Evolutionary conservation across 1,284 basidiomycete genomes (phyloP).

Genomic region (Boletellus deceptivus): DNA sequence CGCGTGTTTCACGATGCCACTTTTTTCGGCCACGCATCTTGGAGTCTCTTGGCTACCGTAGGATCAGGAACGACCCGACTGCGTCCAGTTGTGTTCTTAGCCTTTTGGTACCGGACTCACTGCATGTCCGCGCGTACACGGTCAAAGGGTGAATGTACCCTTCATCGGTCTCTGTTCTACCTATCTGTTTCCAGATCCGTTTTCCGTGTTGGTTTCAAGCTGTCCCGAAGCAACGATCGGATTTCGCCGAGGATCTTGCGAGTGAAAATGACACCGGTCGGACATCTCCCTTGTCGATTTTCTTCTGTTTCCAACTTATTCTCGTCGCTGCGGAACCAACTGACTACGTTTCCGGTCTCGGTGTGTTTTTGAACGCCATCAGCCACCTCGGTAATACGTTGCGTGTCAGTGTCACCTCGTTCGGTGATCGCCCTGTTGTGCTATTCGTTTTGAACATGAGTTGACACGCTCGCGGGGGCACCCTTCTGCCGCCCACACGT

Average conservation of each 20-base stretch:
- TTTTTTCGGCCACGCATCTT: background rate
- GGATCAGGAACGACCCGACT: constrained; percentile 13
- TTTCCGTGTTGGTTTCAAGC: constrained; percentile 3
- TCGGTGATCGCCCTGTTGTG: too few relatives aligned
- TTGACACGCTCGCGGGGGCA: too few relatives aligned
- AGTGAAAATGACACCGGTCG: background rate
- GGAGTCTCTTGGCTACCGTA: constrained; percentile 1
- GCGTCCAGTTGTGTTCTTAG: constrained; percentile 1
- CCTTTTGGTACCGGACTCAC: background rate
- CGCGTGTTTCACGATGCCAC: constrained; percentile 2
- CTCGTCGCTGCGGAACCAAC: background rate
- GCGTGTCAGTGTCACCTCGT: too few relatives aligned
- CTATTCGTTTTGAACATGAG: too few relatives aligned
- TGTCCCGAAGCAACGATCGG: constrained; percentile 1
- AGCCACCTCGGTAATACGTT: background rate
- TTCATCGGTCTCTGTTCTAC: background rate
- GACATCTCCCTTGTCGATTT: constrained; percentile 11
- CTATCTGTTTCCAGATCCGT: constrained; percentile 7
- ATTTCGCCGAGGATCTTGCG: background rate
- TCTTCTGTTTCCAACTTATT: background rate
- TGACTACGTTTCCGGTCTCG: background rate
- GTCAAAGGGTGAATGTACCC: constrained; percentile 1
- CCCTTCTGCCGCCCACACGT: too few relatives aligned
- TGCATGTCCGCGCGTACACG: constrained; percentile 13
- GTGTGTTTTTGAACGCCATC: too few relatives aligned